Percentiles rank a stretch among this genome's conserved stretches.
phyloP scores from a whole-genome alignment of 108 stramenopile species.

The Cyclostephanos tholiformis region DNA sequence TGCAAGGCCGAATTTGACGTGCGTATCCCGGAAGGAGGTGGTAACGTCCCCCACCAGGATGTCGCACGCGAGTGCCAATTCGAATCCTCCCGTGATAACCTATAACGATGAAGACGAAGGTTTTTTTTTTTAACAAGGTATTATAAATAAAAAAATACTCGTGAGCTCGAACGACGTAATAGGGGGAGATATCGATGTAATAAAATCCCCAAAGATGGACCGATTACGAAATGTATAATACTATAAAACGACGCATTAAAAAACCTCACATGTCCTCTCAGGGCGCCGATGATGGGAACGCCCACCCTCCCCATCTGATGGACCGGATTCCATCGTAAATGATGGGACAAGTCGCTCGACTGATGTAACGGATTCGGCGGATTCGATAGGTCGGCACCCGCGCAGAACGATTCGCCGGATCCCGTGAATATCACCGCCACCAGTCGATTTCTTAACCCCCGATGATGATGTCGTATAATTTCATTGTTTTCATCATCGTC shows the following conservation, averaged over 20 bases:
- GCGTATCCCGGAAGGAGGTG: slow-evolving; percentile 59
- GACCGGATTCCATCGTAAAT: slow-evolving; percentile 39
- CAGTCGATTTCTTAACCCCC: slow-evolving; percentile 4
- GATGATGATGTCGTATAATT: too few relatives aligned
- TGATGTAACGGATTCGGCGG: slow-evolving; percentile 56
- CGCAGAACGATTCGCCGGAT: slow-evolving; percentile 52
- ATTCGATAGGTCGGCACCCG: slow-evolving; percentile 55
- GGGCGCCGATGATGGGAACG: slow-evolving; percentile 55
- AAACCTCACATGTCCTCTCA: slow-evolving; percentile 46
- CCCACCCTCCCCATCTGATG: too few relatives aligned
- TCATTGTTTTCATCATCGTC: slow-evolving; percentile 4
- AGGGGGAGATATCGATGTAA: background rate
- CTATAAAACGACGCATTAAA: background rate
- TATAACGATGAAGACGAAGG: background rate
- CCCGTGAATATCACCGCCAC: slow-evolving; percentile 57
- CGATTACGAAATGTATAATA: background rate
- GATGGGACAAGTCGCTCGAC: slow-evolving; percentile 50
- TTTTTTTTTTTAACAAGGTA: too few relatives aligned
- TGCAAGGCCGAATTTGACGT: slow-evolving; percentile 61
- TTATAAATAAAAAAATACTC: too few relatives aligned
- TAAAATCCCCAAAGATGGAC: background rate
- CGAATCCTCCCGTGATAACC: slow-evolving; percentile 62
- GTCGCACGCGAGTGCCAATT: slow-evolving; percentile 61
- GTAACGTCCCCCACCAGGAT: slow-evolving; percentile 50
- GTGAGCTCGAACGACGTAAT: too few relatives aligned